Evolutionary conservation across 192 early-diverging fungal genomes (phyloP).

Genomic region (Geranomyces michiganensis): DNA sequence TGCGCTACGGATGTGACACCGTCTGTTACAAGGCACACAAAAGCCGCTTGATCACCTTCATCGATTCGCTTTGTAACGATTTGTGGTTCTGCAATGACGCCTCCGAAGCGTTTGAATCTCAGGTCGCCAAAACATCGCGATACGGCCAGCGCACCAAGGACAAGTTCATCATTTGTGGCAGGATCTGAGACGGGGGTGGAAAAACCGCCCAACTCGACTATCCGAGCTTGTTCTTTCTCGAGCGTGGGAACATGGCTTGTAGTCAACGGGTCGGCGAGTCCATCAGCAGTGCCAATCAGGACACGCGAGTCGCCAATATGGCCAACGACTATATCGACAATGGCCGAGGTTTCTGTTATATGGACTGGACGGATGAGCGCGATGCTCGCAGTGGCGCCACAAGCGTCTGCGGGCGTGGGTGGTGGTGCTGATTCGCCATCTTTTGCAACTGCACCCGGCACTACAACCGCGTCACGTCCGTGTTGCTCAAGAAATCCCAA

Average conservation of each 20-base stretch:
- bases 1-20: slow-evolving; percentile 8
- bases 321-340: not conserved
- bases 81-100: slow-evolving; percentile 17
- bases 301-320: slow-evolving; percentile 10
- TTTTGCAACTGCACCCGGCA: not conserved
- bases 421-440: no score
- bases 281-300: slow-evolving; percentile 4
- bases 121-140: slow-evolving; percentile 22
- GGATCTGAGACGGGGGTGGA: not conserved
- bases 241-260: slow-evolving; percentile 7
- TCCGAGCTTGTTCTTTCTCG: slow-evolving; percentile 2
- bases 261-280: slow-evolving; percentile 15
- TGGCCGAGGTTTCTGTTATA: not conserved
- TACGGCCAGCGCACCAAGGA: slow-evolving; percentile 19
- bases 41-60: slow-evolving; percentile 13
- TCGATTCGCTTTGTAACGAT: not conserved
- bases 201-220: slow-evolving; percentile 22
- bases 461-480: not conserved
- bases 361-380: not conserved
- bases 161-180: slow-evolving; percentile 1
- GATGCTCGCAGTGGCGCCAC: slow-evolving; percentile 21
- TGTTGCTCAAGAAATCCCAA: slow-evolving; percentile 8
- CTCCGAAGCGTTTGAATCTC: slow-evolving; percentile 19
- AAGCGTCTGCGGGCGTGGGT: not conserved
- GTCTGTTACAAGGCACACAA: slow-evolving; percentile 21